Evolutionary conservation across 148 eudicot genomes (phyloP).

Genomic region (Camellia japonica): DNA sequence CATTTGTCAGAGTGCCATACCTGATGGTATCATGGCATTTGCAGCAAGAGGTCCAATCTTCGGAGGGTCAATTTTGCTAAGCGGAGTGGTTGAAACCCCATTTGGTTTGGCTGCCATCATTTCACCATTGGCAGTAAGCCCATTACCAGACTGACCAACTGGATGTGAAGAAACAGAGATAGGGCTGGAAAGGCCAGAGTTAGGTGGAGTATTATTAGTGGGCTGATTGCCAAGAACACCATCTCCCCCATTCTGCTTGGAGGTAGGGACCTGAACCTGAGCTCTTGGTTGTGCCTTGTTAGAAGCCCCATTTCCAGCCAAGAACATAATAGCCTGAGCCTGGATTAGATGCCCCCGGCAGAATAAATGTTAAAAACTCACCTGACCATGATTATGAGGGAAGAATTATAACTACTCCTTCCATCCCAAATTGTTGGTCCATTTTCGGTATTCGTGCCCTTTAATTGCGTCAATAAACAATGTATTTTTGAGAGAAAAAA

Average conservation of each 20-base stretch:
- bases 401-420: neutral
- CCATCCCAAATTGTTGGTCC: neutral
- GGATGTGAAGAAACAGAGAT: neutral
- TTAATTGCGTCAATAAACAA: too few species aligned
- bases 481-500: too few species aligned
- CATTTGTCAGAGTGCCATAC: conserved; percentile 21
- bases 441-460: too few species aligned
- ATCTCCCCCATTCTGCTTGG: conserved; percentile 28
- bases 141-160: conserved; percentile 18
- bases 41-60: conserved; percentile 32
- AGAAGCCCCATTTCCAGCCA: conserved; percentile 45
- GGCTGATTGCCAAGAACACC: conserved; percentile 20
- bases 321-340: conserved; percentile 71
- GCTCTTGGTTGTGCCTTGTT: conserved; percentile 28
- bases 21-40: conserved; percentile 44
- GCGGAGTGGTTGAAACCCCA: conserved; percentile 17
- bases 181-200: conserved; percentile 39
- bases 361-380: neutral
- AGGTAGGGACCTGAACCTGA: conserved; percentile 30
- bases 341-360: conserved; percentile 14
- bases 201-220: conserved; percentile 18
- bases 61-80: conserved; percentile 22
- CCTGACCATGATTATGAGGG: neutral
- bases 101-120: conserved; percentile 23
- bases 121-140: conserved; percentile 25